These are phyloP conservation scores for Fusarium nurragi DNA, from an alignment of 2,329 filamentous ascomycete species.

Conservation along the genomic window DNA sequence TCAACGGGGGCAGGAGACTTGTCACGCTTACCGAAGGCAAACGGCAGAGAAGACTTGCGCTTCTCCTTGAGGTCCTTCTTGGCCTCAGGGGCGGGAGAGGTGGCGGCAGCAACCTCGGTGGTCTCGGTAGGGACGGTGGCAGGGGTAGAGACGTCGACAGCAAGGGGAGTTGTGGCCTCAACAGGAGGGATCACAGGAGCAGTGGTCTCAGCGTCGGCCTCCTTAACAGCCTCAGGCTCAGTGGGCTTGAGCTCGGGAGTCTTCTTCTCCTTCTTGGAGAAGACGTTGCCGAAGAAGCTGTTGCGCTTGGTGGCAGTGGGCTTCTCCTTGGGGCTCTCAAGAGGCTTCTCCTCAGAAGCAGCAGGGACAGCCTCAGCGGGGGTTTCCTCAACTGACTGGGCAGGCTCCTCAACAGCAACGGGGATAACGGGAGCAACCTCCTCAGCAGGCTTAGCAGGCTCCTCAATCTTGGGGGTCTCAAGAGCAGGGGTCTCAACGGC, in stretches of 20 bases:
- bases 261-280: conserved; percentile 69
- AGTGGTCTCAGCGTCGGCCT: conserved; percentile 59
- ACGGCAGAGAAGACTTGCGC: conserved; percentile 81
- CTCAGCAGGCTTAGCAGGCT: conserved; percentile 55
- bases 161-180: conserved; percentile 65
- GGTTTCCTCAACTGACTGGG: conserved; percentile 49
- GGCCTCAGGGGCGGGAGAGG: conserved; percentile 60
- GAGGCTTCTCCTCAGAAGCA: conserved; percentile 46
- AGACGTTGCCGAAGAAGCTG: conserved; percentile 64
- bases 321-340: conserved; percentile 59
- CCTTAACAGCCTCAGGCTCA: conserved; percentile 54
- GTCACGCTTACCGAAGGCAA: conserved; percentile 83
- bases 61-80: conserved; percentile 79
- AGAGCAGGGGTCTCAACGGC: conserved; percentile 45
- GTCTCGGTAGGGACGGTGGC: conserved; percentile 59
- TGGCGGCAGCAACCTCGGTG: conserved; percentile 54
- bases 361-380: conserved; percentile 49
- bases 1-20: conserved; percentile 66
- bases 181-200: conserved; percentile 69
- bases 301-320: conserved; percentile 58
- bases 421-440: conserved; percentile 52
- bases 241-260: conserved; percentile 60
- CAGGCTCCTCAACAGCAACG: conserved; percentile 51
- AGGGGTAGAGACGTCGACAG: conserved; percentile 62
- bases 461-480: conserved; percentile 62